Base-by-base conservation (phyloP, 2,329 filamentous ascomycete genomes). In the Furcasterigmium sp. region DNA sequence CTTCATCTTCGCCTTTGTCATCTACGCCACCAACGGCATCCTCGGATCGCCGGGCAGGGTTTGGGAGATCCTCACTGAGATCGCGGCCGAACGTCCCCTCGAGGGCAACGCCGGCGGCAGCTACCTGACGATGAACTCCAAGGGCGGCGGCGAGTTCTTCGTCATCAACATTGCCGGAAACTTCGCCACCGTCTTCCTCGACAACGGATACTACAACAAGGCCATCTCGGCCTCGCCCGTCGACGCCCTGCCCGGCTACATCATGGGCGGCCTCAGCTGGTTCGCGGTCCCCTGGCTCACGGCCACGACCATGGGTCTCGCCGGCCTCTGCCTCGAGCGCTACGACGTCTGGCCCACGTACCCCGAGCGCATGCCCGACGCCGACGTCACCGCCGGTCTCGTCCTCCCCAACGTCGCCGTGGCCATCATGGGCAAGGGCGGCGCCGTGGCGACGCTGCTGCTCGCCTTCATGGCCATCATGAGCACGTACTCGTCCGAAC, bases 391-490 rank as follows among this genome's bases (percentile, higher is more conserved):
- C 2, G 88, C 88, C 5, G 91, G 91, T 3, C 72, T 95, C 10
- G 90, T 91, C 1, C 73, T 95, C 1, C 91, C 90, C 0, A 89
- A 91, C 45, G 89, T 88, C 1, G 86, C 91, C 0, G 86, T 94
- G 5, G 87, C 87, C 1, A 65, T 96, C 8, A 76, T 95, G 7
- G 91, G 90, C 1, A 83, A 83, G 53, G 87, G 87, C 3, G 90
- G 90, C 39, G 90, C 89, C 1, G 79, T 82, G 2, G 87, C 81
- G 0, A 89, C 87, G 0, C 74, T 94, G 2, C 68, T 95, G 10
- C 81, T 95, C 50, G 76, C 94, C 42, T 94, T 95, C 70, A 88
- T 95, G 82, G 90, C 91, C 18, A 89, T 95, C 18, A 95, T 90
- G 0, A 88, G 82, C 2, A 86, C 89, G 0, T 86, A 85, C 50